Conservation (phyloP, 805 yeast species). For the Metschnikowia matae region DNA sequence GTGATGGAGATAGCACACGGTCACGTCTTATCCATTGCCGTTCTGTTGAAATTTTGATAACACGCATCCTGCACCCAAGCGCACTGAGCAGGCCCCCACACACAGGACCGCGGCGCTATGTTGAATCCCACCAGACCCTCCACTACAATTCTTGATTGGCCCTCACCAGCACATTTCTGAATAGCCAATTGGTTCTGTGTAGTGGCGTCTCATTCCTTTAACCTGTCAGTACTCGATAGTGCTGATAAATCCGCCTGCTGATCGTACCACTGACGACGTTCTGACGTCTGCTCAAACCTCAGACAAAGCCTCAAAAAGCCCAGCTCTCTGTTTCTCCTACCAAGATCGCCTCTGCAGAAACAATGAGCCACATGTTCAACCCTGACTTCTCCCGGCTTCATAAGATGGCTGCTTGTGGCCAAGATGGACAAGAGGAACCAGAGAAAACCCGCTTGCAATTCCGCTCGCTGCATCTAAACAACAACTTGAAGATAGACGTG, state of each 20-base stretch:
- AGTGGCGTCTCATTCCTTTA: not conserved
- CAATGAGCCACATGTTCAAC: conserved; percentile 2
- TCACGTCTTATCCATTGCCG: not conserved
- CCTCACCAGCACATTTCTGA: not conserved
- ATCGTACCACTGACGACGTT: no score
- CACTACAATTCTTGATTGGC: not conserved
- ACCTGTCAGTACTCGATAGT: not conserved
- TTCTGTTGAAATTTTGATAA: not conserved
- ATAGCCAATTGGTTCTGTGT: not conserved
- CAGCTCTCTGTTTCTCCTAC: not conserved
- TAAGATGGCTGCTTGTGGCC: not conserved
- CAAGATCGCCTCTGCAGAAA: not conserved
- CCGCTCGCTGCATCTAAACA: conserved; percentile 1
- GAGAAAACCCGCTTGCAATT: not conserved
- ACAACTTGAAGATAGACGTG: conserved; percentile 11
- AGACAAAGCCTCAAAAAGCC: not conserved
- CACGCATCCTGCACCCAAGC: not conserved
- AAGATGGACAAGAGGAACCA: not conserved
- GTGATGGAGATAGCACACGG: not conserved
- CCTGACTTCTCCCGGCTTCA: not conserved
- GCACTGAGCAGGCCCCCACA: not conserved
- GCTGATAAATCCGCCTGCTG: not conserved
- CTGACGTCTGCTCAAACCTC: not conserved
- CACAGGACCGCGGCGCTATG: not conserved
- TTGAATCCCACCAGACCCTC: not conserved